phyloP scores from a whole-genome alignment of 495 filamentous ascomycete genomes.

The Tetracladium setigerum region DNA sequence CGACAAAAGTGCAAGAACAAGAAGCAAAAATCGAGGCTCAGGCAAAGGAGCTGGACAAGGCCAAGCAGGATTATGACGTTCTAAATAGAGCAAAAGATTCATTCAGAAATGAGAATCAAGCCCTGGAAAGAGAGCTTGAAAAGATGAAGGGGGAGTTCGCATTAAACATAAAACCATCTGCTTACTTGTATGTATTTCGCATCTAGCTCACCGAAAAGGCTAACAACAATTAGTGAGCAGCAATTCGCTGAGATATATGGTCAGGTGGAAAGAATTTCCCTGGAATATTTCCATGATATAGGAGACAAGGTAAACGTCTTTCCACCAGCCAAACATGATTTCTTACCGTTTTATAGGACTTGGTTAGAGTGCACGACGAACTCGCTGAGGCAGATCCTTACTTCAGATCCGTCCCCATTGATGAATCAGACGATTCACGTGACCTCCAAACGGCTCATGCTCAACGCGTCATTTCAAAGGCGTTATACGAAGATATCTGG shows the following conservation, averaged over 20 bases:
- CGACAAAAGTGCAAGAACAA: neutral
- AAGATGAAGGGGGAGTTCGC: slow-evolving; percentile 14
- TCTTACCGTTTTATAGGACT: slow-evolving; percentile 4
- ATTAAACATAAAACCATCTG: slow-evolving; percentile 1
- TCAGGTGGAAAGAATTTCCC: slow-evolving; percentile 4
- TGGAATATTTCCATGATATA: slow-evolving; percentile 9
- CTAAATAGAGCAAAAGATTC: slow-evolving; percentile 2
- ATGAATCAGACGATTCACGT: slow-evolving; percentile 5
- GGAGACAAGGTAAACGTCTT: slow-evolving; percentile 6
- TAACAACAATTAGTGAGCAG: neutral
- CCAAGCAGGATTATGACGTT: slow-evolving; percentile 5
- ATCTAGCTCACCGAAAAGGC: neutral
- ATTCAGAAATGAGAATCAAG: neutral
- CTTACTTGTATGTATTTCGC: slow-evolving; percentile 15
- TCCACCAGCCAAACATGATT: neutral
- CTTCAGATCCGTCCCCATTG: slow-evolving; percentile 13
- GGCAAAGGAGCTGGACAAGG: slow-evolving; percentile 1
- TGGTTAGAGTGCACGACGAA: slow-evolving; percentile 5
- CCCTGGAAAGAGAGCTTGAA: slow-evolving; percentile 6
- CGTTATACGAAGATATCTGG: slow-evolving; percentile 11
- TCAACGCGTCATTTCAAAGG: slow-evolving; percentile 10
- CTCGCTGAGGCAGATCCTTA: slow-evolving; percentile 3
- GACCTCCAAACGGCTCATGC: slow-evolving; percentile 10
- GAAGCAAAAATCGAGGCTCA: slow-evolving; percentile 5
- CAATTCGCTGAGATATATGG: slow-evolving; percentile 12